Percentiles rank a stretch among this genome's conserved stretches.
phyloP scores from a whole-genome alignment of 768 basidiomycete genomes.

The Clitopilus hobsonii region DNA sequence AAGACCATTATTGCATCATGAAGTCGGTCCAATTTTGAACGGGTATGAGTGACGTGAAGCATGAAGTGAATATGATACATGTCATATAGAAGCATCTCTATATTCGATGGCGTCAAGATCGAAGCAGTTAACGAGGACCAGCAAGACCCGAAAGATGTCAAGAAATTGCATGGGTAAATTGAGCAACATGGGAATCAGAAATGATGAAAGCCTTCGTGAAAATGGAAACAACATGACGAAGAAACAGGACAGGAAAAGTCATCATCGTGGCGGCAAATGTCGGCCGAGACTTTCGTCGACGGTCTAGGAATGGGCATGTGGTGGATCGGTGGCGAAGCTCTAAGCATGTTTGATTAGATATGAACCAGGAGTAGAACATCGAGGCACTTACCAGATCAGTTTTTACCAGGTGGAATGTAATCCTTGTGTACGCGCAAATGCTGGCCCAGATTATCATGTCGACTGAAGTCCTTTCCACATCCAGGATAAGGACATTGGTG shows the following conservation, averaged over 20 bases:
- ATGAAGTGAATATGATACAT: neutral
- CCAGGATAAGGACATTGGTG: slow-evolving; percentile 76
- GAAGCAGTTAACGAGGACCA: neutral
- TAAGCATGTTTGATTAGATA: neutral
- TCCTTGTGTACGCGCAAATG: slow-evolving; percentile 81
- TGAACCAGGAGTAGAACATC: neutral
- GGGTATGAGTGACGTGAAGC: neutral
- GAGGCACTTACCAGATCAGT: neutral
- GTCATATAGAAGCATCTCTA: slow-evolving; percentile 1
- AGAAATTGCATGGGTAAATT: neutral
- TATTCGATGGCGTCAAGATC: neutral
- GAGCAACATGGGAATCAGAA: neutral
- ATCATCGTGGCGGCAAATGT: neutral
- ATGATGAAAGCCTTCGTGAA: neutral
- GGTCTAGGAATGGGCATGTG: too few species aligned
- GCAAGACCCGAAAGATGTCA: neutral
- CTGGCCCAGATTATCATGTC: slow-evolving; percentile 86
- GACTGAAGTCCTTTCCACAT: slow-evolving; percentile 80
- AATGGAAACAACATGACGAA: neutral
- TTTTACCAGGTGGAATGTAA: slow-evolving; percentile 26
- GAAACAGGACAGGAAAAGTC: neutral
- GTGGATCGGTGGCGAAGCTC: neutral
- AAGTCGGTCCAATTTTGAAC: neutral
- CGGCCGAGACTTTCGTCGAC: neutral
- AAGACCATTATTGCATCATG: neutral